Percentiles rank a stretch among this genome's conserved stretches.
Evolutionary conservation across 2,329 filamentous ascomycete species (phyloP).

Genomic region (Arthrobotrys sphaeroides): DNA sequence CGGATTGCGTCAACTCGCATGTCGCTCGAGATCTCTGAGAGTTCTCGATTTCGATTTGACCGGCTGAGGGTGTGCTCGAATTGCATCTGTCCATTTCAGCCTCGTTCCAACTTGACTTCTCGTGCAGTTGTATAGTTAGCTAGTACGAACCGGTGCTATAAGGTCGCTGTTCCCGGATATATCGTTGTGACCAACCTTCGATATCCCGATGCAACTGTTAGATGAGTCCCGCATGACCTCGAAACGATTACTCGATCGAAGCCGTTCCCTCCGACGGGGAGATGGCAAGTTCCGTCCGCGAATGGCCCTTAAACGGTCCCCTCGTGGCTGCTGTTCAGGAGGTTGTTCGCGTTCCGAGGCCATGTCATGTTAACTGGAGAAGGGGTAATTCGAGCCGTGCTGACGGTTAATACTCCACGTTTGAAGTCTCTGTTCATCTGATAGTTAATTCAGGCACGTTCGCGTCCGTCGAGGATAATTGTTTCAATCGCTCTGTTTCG

Average conservation of each 20-base stretch:
- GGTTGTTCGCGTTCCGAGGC: conserved; percentile 8
- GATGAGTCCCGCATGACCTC: conserved; percentile 10
- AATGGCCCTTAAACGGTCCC: not conserved
- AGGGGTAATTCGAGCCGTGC: conserved; percentile 42
- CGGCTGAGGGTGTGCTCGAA: conserved; percentile 12
- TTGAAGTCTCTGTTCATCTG: not conserved
- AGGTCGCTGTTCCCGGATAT: too few species aligned
- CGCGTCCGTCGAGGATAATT: too few species aligned
- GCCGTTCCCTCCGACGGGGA: not conserved
- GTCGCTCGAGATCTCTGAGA: too few species aligned
- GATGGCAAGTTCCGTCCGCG: conserved; percentile 9
- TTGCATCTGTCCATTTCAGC: too few species aligned
- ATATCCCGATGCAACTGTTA: not conserved
- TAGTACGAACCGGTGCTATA: too few species aligned
- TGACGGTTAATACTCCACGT: conserved; percentile 2
- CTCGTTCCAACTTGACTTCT: too few species aligned
- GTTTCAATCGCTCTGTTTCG: conserved; percentile 18
- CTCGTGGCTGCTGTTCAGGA: not conserved
- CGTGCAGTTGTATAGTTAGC: too few species aligned
- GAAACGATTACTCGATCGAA: conserved; percentile 10
- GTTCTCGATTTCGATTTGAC: not conserved
- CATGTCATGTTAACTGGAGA: conserved; percentile 18
- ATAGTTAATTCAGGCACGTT: too few species aligned
- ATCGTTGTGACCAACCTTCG: not conserved
- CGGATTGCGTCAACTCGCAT: conserved; percentile 40